Evolutionary conservation across 2,329 filamentous ascomycete species (phyloP), one percentile per base, ranked within the genome.

Genomic region (Penicillium sclerotigenum): DNA sequence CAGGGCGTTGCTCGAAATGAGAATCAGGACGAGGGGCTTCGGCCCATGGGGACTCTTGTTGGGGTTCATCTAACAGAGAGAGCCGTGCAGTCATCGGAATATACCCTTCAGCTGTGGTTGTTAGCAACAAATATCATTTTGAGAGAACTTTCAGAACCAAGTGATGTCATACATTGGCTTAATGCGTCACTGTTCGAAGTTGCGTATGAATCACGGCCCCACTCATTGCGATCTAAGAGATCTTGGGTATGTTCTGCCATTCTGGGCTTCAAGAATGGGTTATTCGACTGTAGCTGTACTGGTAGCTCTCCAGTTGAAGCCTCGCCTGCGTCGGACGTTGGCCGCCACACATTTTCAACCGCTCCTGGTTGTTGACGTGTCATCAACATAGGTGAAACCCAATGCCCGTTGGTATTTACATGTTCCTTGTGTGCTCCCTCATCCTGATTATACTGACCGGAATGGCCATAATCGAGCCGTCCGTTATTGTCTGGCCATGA

Each of bases 31-130:
- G 49, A 11, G 64, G 54, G 13, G 56, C 52, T 22, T 68, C 63
- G 16, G 59, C 56, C 71, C 70, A 73, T 4, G 69, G 65, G 8
- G 65, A 64, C 37, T 69, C 63, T 13, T 65, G 46, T 11, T 60
- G 64, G 4, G 63, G 56, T 22, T 65, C 54, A 33, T 74, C 72
- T n/a, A 73, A 59, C 29, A 75, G 62, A 20, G 72, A 75, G 48
- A 75, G 55, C 4, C 71, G 68, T 5, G 72, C 72, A 36, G 72
- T 73, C 72, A 75, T 74, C 1, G 72, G 71, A 40, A 75, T 74
- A 50, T 71, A 72, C n/a, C 72, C 72, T 34, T 71, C 70, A 18
- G 65, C 70, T 73, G 22, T 38, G 38, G 13, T 28, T 18, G 56
- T 68, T 33, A 68, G 63, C 38, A 43, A 26, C 14, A 2, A 24